phyloP scores from a whole-genome alignment of 1,284 basidiomycete genomes.

The Tilletiopsis washingtonensis region DNA sequence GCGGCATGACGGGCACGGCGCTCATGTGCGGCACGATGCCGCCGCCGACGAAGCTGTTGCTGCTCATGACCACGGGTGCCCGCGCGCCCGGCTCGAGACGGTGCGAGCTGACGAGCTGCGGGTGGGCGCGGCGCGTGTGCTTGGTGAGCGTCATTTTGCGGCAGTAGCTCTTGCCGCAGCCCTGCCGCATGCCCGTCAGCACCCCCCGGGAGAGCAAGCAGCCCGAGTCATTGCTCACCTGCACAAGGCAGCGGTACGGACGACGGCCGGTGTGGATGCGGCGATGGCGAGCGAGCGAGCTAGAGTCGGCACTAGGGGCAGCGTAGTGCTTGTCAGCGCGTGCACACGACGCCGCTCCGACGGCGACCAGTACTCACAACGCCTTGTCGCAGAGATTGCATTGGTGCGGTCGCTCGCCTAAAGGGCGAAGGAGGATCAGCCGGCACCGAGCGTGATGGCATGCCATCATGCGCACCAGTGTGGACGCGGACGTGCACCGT shows the following conservation, averaged over 20 bases:
- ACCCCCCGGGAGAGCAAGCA: not conserved
- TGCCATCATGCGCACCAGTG: no score
- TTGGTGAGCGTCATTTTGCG: conserved; percentile 51
- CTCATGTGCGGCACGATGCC: no score
- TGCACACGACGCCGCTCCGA: no score
- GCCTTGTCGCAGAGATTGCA: conserved; percentile 57
- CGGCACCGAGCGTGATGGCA: no score
- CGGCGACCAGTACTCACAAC: conserved; percentile 23
- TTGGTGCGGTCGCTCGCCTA: conserved; percentile 68
- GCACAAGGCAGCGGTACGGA: conserved; percentile 45
- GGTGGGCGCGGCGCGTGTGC: conserved; percentile 48
- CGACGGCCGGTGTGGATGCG: conserved; percentile 60
- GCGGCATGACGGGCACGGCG: no score
- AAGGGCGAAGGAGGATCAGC: no score
- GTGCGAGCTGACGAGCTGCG: no score
- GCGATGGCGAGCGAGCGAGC: conserved; percentile 58
- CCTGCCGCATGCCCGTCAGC: not conserved
- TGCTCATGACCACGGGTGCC: no score
- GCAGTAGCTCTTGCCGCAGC: conserved; percentile 40
- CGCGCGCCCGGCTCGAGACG: no score
- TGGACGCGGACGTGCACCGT: conserved; percentile 77
- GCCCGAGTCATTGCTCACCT: conserved; percentile 11
- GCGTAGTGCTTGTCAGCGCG: not conserved
- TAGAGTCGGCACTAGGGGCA: conserved; percentile 50
- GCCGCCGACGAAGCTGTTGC: no score